Evolutionary conservation across 306 rosid genomes (phyloP), one percentile per base, ranked within the genome.

Genomic region (Castanea mollissima): DNA sequence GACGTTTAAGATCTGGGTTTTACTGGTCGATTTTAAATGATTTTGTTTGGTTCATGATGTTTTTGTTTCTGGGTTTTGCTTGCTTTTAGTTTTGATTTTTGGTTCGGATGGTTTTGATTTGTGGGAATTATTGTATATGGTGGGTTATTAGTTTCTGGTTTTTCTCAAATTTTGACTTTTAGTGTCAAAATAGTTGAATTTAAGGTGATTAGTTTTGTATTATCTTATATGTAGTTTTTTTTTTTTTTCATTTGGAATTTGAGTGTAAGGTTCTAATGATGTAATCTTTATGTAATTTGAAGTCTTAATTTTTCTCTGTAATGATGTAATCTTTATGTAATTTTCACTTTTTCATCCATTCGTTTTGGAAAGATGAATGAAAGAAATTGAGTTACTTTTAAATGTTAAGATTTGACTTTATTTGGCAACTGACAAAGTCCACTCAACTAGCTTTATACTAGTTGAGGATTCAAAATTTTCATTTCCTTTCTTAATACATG

Each of bases 1-100:
- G 35, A 21, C 49, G 49, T 68, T 81, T 81, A 73, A 81, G 89
- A 89, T 90, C 93, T 79, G 76, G 68, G 74, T 19, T 21, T 18
- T 74, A 85, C 41, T 59, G 75, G 70, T 67, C 52, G 68, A 55
- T 78, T 77, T 19, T 55, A 71, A 73, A 67, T 32, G 69, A 21
- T 20, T 75, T 81, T 16, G 62, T 74, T 12, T 59, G 34, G 3
- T 63, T 59, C 60, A 5, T 52, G 14, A 8, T 57, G 38, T 27
- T 78, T 34, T 49, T 62, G 58, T 60, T 62, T 67, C 55, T 81
- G 67, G 79, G 79, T 11, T 32, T 52, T 67, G 71, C 55, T 8
- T 6, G 46, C 41, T 52, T 18, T 14, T 85, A 54, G 21, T 18
- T 18, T 68, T 64, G 46, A 18, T 5, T 64, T 77, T 55, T 75